Conservation (phyloP, 2,329 filamentous ascomycete genomes). For the Parafenestella ontariensis region DNA sequence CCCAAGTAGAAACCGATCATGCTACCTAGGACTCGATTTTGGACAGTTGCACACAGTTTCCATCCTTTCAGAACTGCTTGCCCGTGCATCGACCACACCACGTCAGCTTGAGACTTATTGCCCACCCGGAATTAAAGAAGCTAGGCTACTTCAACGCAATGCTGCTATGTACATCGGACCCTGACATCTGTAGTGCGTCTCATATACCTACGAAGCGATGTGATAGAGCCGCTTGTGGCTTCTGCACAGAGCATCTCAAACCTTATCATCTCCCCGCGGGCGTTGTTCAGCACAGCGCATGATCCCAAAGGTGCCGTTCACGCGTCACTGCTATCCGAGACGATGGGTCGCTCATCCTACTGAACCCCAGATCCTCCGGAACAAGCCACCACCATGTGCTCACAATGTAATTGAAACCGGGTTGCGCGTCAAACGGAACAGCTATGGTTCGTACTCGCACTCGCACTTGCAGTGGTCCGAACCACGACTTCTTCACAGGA, state of each 20-base stretch:
- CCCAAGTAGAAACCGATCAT: slow-evolving; percentile 28
- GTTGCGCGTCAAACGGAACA: slow-evolving; percentile 2
- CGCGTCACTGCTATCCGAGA: slow-evolving; percentile 13
- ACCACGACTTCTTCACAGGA: slow-evolving; percentile 1
- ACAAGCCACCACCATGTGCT: not conserved
- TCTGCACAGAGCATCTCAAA: not conserved
- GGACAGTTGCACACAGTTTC: slow-evolving; percentile 23
- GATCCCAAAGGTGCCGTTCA: slow-evolving; percentile 5
- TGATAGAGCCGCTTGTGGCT: slow-evolving; percentile 9
- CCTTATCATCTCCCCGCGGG: not conserved
- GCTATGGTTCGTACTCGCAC: slow-evolving; percentile 5
- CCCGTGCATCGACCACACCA: slow-evolving; percentile 11
- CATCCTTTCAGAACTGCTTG: slow-evolving; percentile 12
- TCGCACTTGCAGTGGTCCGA: not conserved
- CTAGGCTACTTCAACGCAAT: not conserved
- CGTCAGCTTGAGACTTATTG: not conserved
- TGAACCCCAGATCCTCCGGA: slow-evolving; percentile 2
- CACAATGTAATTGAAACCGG: slow-evolving; percentile 14
- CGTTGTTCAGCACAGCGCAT: slow-evolving; percentile 5
- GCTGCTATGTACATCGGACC: not conserved
- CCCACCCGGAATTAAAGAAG: not conserved
- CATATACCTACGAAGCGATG: not conserved
- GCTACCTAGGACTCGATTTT: too few relatives aligned
- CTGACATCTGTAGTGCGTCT: not conserved
- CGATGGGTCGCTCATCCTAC: slow-evolving; percentile 6